These are phyloP conservation scores for Pulveroboletus sp. DNA, from an alignment of 768 basidiomycete species.

Conservation along the genomic window DNA sequence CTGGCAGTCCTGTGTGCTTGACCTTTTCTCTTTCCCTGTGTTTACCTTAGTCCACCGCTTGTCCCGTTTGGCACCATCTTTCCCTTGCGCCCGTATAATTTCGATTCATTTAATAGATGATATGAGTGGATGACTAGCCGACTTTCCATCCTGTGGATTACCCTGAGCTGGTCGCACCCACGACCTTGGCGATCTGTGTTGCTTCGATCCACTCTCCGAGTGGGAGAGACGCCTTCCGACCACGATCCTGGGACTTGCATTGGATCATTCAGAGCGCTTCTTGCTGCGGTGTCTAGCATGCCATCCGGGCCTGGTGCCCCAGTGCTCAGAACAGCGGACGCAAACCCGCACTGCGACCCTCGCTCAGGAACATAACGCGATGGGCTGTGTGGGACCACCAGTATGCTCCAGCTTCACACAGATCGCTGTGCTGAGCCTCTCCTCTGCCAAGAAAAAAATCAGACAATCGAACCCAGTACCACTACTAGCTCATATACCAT, in stretches of 20 bases:
- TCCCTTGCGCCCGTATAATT: conserved; percentile 7
- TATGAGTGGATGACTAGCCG: conserved; percentile 4
- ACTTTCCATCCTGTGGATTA: neutral
- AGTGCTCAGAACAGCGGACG: too few relatives aligned
- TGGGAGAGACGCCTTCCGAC: neutral
- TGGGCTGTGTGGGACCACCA: neutral
- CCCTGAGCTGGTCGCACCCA: neutral
- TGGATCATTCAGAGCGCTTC: neutral
- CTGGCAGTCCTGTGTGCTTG: neutral
- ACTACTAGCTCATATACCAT: neutral
- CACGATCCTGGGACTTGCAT: neutral
- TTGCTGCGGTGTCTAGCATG: neutral
- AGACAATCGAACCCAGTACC: neutral
- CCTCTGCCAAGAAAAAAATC: neutral
- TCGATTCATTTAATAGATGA: conserved; percentile 14
- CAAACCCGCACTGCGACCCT: neutral
- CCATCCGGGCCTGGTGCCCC: neutral
- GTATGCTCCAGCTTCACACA: neutral
- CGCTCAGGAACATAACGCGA: neutral
- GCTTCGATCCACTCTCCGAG: too few relatives aligned
- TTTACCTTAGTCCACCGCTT: conserved; percentile 4
- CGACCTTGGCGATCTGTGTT: neutral
- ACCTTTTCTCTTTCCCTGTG: neutral
- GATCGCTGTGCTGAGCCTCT: neutral
- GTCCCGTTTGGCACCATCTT: neutral